Base-by-base conservation (phyloP, 345 rosid genomes). In the Populus ilicifolia region DNA sequence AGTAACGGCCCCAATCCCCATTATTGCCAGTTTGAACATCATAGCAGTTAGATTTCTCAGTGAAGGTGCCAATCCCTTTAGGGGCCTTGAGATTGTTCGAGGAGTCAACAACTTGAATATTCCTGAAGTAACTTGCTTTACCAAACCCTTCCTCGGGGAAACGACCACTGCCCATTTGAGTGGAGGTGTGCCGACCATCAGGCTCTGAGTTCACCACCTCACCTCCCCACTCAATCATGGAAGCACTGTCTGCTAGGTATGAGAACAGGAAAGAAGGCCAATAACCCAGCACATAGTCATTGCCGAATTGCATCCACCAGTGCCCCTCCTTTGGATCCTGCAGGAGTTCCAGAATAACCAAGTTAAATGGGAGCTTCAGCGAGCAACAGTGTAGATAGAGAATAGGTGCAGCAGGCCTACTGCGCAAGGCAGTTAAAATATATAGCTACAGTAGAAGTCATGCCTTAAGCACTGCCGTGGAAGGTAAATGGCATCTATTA, bases 291-390 rank as follows among this genome's bases (percentile, higher is more conserved):
- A 93, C 99, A 70, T 84, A 89, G 81, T 88, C 91, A 13, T 89
- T 93, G 6, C 99, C 98, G 74, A 96, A 96, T 65, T 93, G 98
- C 99, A 96, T 92, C 99, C 98, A 93, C 99, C 97, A 96, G 69
- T 96, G 98, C 70, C 99, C 98, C 80, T 90, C 97, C 43, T 91
- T 92, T 1, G 98, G 99, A 85, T 96, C 99, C 96, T 96, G 75
- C 73, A 67, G 71, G 2, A 41, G 36, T 69, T 21, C 12, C 38
- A 52, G 68, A 43, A 61, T 18, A 36, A 1, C 17, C 30, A 71
- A 18, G 46, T 27, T 62, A 38, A 39, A 62, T 6, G 3, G 29
- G 35, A 16, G 67, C 35, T 46, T 25, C n/a, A 16, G 46, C 46
- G 46, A 41, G 46, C 12, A 43, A 11, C 4, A 11, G 46, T 43